Base-by-base conservation (phyloP, 164 flowering plant species). In the Magnolia sinica region DNA sequence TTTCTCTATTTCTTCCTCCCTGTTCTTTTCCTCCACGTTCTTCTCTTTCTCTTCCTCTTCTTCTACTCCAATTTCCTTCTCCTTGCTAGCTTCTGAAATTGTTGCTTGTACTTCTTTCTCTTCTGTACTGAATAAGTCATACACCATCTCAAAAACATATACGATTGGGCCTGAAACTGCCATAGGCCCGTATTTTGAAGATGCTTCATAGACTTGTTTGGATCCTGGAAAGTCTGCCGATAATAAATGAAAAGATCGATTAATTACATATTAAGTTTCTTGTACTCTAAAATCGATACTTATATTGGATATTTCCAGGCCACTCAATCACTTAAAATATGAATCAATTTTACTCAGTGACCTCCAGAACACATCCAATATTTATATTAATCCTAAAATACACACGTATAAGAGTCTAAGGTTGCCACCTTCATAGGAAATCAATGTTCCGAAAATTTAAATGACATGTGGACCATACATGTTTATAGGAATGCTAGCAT, bases 211-310 rank as follows among this genome's bases (percentile, higher is more conserved):
- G 9, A 84, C 98, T 31, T 77, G 72, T 50, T 91, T 92, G 14
- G 95, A 87, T 78, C 98, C 98, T 0, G 98, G 98, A 73, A 91
- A 91, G 9, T 89, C 98, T 94, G 68, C 31, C 68, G 45, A 74
- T 63, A n/a, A 63, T 63, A n/a, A 63, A 18, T 8, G 18, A 18
- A 63, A 13, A 22, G 20, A 63, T 37, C 7, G 45, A 37, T 37
- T 37, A 37, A 4, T 4, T 37, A 37, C 7, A 37, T 37, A 37
- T 37, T 37, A 37, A 37, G 45, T 37, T 37, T 5, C 45, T 37
- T 37, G 29, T 27, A 27, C 29, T 27, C 29, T 37, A 37, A 5
- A 37, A 37, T 37, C 0, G 6, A 37, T 37, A 5, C 45, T 37
- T 37, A 37, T 37, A 37, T 37, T 3, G 45, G 7, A 37, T 37